phyloP scores from a whole-genome alignment of 1,284 basidiomycete species.

The Lentinula novae-zelandiae region DNA sequence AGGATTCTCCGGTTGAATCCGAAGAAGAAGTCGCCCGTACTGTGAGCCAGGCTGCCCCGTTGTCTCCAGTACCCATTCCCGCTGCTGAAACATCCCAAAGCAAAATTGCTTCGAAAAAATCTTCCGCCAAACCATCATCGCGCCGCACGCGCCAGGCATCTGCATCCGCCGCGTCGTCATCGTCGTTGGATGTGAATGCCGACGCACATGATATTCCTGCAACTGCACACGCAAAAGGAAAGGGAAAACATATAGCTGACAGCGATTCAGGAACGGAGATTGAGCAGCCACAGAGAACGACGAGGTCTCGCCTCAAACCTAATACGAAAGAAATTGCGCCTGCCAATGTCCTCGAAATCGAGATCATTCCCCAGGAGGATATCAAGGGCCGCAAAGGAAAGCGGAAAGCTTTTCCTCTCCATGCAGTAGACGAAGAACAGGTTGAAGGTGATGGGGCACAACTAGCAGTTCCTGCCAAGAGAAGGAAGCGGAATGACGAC shows the following conservation, averaged over 20 bases:
- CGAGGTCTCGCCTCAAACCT: conserved; percentile 9
- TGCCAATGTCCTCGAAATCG: neutral
- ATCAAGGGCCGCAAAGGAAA: conserved; percentile 21
- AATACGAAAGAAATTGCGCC: neutral
- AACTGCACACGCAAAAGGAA: conserved; percentile 20
- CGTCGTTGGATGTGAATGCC: neutral
- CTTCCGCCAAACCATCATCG: conserved; percentile 2
- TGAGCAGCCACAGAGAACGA: conserved; percentile 9
- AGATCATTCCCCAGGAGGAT: neutral
- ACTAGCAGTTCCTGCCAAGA: conserved; percentile 14
- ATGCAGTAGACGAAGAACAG: conserved; percentile 2
- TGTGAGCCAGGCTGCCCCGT: conserved; percentile 11
- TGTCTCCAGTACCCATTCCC: conserved; percentile 17
- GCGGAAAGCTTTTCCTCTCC: conserved; percentile 5
- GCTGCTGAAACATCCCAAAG: conserved; percentile 9
- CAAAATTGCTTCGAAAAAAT: conserved; percentile 1
- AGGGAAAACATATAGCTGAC: conserved; percentile 17
- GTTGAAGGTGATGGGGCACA: conserved; percentile 6
- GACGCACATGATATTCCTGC: neutral
- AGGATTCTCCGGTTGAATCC: neutral
- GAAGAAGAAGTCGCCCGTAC: conserved; percentile 18
- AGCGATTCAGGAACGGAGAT: conserved; percentile 2
- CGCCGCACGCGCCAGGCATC: neutral
- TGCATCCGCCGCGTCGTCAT: neutral
- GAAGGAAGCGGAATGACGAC: conserved; percentile 17